Base-by-base conservation (phyloP, 345 rosid genomes). In the Erysimum cheiranthoides region DNA sequence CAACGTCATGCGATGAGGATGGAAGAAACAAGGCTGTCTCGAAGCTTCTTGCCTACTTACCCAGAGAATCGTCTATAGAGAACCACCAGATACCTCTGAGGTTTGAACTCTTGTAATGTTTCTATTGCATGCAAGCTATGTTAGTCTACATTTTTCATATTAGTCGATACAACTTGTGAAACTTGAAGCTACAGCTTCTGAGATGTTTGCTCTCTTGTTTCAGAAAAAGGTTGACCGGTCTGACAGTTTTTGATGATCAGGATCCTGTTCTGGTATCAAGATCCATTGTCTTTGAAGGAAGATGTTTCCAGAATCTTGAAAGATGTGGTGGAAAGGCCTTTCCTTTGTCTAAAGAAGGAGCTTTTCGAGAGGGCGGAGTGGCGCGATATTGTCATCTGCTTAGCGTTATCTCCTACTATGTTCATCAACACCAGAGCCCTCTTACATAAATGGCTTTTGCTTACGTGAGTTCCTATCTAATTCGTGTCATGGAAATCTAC, bases 371-470 rank as follows among this genome's bases (percentile, higher is more conserved):
- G 82, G 75, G 57, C 53, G 69, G 89, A 90, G 16, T 90, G 91
- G 93, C 80, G 76, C 16, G 49, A 58, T 36, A 47, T 77, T 0
- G 73, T 71, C 56, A n/a, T 46, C 42, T 77, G 80, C 47, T 18
- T 77, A 38, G 31, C 18, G 9, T 61, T 77, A 31, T 65, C 80
- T 18, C 73, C 80, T 28, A 46, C 73, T 16, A 71, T 77, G 80
- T 77, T 77, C 47, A 65, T 77, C 54, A 71, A 64, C 61, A 17
- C 73, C 10, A 77, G 80, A 76, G 83, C 90, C 34, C 81, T 88
- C 42, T 80, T 92, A 51, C 96, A 90, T 73, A 82, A 79, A 36
- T 92, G 96, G 94, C 75, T 92, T 81, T 69, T 92, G 68, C 82
- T 77, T 47, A 82, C 92, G 96, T 90, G 76, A 87, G 94, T 88